phyloP scores from a whole-genome alignment of 768 basidiomycete genomes.

The Lactarius sp. region DNA sequence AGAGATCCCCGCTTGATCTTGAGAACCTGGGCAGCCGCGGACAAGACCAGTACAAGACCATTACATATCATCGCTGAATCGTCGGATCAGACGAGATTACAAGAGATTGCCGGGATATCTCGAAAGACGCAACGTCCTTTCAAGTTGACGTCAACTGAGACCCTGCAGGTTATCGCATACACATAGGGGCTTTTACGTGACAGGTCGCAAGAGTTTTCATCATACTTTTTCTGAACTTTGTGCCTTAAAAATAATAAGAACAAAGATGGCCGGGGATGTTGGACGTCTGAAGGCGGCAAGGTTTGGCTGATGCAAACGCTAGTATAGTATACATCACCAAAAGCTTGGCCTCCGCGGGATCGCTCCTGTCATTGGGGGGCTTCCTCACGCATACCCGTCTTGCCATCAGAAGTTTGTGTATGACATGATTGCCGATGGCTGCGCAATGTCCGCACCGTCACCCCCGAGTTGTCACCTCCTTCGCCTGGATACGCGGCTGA shows the following conservation, averaged over 20 bases:
- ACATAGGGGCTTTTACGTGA: background rate
- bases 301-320: background rate
- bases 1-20: background rate
- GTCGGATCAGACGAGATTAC: too few species aligned
- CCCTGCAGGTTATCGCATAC: background rate
- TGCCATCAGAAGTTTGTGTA: background rate
- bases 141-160: background rate
- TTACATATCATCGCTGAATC: background rate
- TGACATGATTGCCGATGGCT: background rate
- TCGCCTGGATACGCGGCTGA: slow-evolving; percentile 14
- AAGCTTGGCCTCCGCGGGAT: background rate
- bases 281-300: background rate
- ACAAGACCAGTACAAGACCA: background rate
- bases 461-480: slow-evolving; percentile 14
- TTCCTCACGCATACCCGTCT: background rate
- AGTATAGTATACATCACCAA: background rate
- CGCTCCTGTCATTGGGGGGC: background rate
- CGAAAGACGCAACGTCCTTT: background rate
- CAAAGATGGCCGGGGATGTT: too few species aligned
- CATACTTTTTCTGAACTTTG: background rate
- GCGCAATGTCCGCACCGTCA: background rate
- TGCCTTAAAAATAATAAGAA: background rate
- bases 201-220: background rate
- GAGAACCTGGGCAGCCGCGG: background rate
- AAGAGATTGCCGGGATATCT: too few species aligned